A percentile compares a stretch with the other conserved stretches of the same genome.
Evolutionary conservation across 306 rosid genomes (phyloP).

Genomic region (Canavalia gladiata): DNA sequence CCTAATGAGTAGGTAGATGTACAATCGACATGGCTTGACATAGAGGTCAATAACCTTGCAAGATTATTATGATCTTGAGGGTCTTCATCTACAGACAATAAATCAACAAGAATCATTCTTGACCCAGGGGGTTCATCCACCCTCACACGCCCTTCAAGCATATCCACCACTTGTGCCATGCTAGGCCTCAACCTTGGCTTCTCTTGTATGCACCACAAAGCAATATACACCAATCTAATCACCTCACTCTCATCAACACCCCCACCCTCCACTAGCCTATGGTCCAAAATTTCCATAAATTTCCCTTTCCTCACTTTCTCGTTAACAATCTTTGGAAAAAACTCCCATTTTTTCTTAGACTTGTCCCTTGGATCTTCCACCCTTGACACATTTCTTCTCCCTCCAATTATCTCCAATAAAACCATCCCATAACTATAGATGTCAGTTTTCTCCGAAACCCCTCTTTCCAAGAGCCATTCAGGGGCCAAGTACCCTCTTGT

Average conservation of each 20-base stretch:
- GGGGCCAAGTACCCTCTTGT: slow-evolving; percentile 95
- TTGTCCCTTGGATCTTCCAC: slow-evolving; percentile 52
- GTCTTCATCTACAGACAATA: slow-evolving; percentile 66
- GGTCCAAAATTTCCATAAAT: slow-evolving; percentile 78
- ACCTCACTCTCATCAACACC: slow-evolving; percentile 72
- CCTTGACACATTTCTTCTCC: slow-evolving; percentile 68
- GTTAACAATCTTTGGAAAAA: slow-evolving; percentile 73
- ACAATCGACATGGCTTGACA: slow-evolving; percentile 32
- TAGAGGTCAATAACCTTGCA: slow-evolving; percentile 49
- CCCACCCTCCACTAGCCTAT: slow-evolving; percentile 55
- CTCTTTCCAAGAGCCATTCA: slow-evolving; percentile 86
- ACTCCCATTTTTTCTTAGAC: slow-evolving; percentile 63
- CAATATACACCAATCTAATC: slow-evolving; percentile 66
- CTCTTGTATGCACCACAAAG: slow-evolving; percentile 95
- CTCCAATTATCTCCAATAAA: slow-evolving; percentile 85
- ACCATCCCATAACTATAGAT: slow-evolving; percentile 93
- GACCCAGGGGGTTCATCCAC: slow-evolving; percentile 87
- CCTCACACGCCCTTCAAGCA: slow-evolving; percentile 74
- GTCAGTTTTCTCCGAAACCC: slow-evolving; percentile 86
- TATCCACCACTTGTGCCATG: slow-evolving; percentile 75
- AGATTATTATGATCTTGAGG: slow-evolving; percentile 18
- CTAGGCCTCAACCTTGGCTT: slow-evolving; percentile 75
- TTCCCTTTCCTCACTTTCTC: slow-evolving; percentile 77
- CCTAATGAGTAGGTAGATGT: slow-evolving; percentile 58
- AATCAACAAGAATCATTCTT: slow-evolving; percentile 73